Base-by-base conservation (phyloP, 345 rosid genomes). In the Noccaea bulbosa region DNA sequence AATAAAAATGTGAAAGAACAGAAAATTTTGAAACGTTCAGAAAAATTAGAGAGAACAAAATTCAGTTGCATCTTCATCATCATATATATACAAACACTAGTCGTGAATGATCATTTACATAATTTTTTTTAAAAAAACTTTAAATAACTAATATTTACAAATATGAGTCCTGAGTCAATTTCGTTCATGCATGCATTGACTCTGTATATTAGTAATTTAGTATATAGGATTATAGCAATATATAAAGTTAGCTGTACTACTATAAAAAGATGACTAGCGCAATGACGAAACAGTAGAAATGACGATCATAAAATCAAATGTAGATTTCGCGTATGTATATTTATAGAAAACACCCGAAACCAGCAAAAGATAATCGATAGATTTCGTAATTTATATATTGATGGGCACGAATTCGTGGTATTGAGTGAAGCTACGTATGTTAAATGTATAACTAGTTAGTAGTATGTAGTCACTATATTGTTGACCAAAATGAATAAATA, bases 231-330 rank as follows among this genome's bases (percentile, higher is more conserved):
- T 15, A 55, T 4, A 22, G 30, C 30, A 56, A 20, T 20, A 46
- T 35, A 24, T 6, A 62, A 62, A 71, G 63, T 64, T 72, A 72
- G 71, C 71, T 72, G 65, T 72, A 47, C 52, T 49, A 22, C 15
- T 72, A 27, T 27, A 27, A 48, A 46, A 57, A 57, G 52, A 65
- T 73, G 71, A 65, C 66, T 57, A 30, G 5, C 8, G 61, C 77
- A 65, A 40, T 73, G 77, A 72, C 76, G 76, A 72, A 72, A 72
- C 58, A 55, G 55, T 52, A 62, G 69, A 52, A 62, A 34, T 51
- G 75, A 72, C 65, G 76, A 63, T 37, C 41, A 38, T 15, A 0
- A 10, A 47, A 73, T 65, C 71, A 65, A 57, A 65, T 8, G 17
- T 32, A 57, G 65, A 72, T 65, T 56, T 65, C 71, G 65, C 39